Percentiles rank a stretch among this genome's conserved stretches.
These are phyloP conservation scores for Spathaspora boniae DNA, from an alignment of 805 yeast species.

Conservation along the genomic window DNA sequence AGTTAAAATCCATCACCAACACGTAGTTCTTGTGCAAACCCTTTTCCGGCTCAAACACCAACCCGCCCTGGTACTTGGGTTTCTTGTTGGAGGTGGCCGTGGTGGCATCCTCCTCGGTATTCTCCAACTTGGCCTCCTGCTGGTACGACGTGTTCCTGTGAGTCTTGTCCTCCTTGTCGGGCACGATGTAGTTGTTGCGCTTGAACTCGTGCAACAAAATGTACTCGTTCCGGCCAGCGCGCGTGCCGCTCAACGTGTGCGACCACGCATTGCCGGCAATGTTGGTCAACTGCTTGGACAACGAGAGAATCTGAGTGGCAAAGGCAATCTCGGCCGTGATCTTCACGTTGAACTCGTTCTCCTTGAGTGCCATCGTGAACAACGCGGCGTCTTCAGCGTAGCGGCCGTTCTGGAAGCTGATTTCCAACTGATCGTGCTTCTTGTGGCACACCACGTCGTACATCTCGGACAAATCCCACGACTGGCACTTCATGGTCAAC, in stretches of 20 bases:
- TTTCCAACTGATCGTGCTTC: constrained; percentile 60
- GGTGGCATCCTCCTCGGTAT: constrained; percentile 44
- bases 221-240: constrained; percentile 94
- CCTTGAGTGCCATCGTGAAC: constrained; percentile 66
- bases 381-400: constrained; percentile 65
- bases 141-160: constrained; percentile 35
- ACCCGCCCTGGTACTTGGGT: constrained; percentile 85
- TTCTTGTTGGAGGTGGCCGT: constrained; percentile 54
- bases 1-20: constrained; percentile 96
- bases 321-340: constrained; percentile 78
- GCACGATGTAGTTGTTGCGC: constrained; percentile 75
- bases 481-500: constrained; percentile 83
- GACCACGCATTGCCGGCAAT: constrained; percentile 98
- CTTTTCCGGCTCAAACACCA: constrained; percentile 94
- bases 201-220: constrained; percentile 90
- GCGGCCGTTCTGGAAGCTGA: constrained; percentile 65
- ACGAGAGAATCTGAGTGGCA: constrained; percentile 77
- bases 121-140: constrained; percentile 30
- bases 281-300: constrained; percentile 87
- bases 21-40: constrained; percentile 88
- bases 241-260: constrained; percentile 87
- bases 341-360: constrained; percentile 61
- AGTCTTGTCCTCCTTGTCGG: constrained; percentile 65
- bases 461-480: constrained; percentile 95
- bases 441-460: constrained; percentile 70